Evolutionary conservation across 2,329 filamentous ascomycete genomes (phyloP), one percentile per base, ranked within the genome.

Genomic region (Fusarium ambrosium): DNA sequence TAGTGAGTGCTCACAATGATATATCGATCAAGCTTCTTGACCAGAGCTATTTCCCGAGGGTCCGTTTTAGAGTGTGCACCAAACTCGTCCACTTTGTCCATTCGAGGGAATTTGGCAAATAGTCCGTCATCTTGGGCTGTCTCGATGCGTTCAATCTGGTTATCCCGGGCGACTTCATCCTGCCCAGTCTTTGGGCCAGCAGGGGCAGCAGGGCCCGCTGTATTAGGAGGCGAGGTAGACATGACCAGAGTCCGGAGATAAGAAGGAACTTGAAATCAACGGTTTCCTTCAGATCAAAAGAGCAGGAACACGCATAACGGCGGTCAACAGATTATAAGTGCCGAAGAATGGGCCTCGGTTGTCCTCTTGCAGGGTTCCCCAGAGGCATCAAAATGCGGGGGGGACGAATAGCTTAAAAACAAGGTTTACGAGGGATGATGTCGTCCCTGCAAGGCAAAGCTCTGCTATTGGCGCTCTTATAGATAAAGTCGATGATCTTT

Each of bases 1-100:
- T 6, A 1, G 2, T 8, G 1, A 4, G 9, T 2, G 29, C 70
- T 41, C 22, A 76, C 74, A 2, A 77, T 64, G 2, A 77, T 75
- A 1, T 72, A 77, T 24, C 53, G 69, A 13, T 77, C 74, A 3
- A 77, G 29, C 18, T 75, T 77, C 64, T 68, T 77, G 2, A 77
- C 74, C 0, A 77, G 56, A 0, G 72, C 65, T 27, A 77, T 77
- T 24, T 77, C 74, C 56, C 64, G 63, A 5, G 72, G 74, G 43
- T 77, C 74, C 1, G 74, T 77, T 8, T 77, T 77, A 1, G 69
- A 65, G 41, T 77, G 74, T 1, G 74, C 74, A 4, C 74, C 74
- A 48, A 76, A 77, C 8, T 77, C 66, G 10, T 77, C 74, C 2
- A 77, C 74, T 9, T 77, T 77, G 2, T 77, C 60, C 64, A 71